phyloP scores from a whole-genome alignment of 129 eudicot genomes.

The Daucus carota region DH1_v3.0 NC_030389.2:32297501-32298000 shows the following conservation, averaged over 20 bases:
- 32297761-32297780: too few species aligned
- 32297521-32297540: neutral
- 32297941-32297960: slow-evolving; percentile 34
- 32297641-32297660: neutral
- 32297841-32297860: too few species aligned
- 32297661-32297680: too few species aligned
- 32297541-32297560: neutral
- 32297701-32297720: neutral
- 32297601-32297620: neutral
- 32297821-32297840: too few species aligned
- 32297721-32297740: neutral
- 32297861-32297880: too few species aligned
- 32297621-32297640: neutral
- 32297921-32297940: slow-evolving; percentile 42
- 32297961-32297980: slow-evolving; percentile 55
- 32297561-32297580: too few species aligned
- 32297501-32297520: neutral
- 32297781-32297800: neutral
- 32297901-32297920: neutral
- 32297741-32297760: too few species aligned
- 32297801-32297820: too few species aligned
- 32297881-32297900: neutral
- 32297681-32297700: neutral
- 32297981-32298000: too few species aligned
- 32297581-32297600: neutral